Evolutionary conservation across 371 early-diverging fungal genomes (phyloP).

Genomic region (Lichtheimia ramosa): DNA sequence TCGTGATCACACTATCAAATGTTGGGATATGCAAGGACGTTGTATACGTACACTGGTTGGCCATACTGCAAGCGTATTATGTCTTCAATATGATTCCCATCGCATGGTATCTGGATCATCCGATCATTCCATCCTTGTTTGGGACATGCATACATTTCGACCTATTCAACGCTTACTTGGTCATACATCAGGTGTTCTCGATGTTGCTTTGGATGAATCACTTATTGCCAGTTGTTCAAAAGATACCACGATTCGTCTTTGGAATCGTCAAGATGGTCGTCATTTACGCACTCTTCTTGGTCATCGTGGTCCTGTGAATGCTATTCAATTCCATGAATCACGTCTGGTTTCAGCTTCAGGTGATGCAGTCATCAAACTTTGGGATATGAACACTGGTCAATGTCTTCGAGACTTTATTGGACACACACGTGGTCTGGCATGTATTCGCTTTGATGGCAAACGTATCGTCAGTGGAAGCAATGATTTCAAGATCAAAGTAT

Average conservation of each 20-base stretch:
- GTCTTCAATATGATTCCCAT: slow-evolving; percentile 80
- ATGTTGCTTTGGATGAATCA: slow-evolving; percentile 73
- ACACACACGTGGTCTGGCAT: slow-evolving; percentile 86
- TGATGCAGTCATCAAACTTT: slow-evolving; percentile 83
- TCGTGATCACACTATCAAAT: slow-evolving; percentile 82
- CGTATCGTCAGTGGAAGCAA: slow-evolving; percentile 91
- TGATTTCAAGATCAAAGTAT: slow-evolving; percentile 92
- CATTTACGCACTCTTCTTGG: slow-evolving; percentile 70
- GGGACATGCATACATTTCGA: slow-evolving; percentile 67
- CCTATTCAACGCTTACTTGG: slow-evolving; percentile 34
- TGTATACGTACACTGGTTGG: slow-evolving; percentile 76
- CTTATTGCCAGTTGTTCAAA: slow-evolving; percentile 89
- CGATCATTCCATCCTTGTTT: slow-evolving; percentile 86
- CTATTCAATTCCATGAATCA: slow-evolving; percentile 70
- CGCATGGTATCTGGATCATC: slow-evolving; percentile 91
- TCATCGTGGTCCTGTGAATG: slow-evolving; percentile 88
- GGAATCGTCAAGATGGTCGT: slow-evolving; percentile 61
- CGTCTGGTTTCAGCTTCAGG: slow-evolving; percentile 85
- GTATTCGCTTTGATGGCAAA: slow-evolving; percentile 91
- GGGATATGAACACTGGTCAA: slow-evolving; percentile 77
- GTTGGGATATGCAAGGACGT: slow-evolving; percentile 65
- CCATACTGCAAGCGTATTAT: slow-evolving; percentile 89
- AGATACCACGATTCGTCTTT: slow-evolving; percentile 89
- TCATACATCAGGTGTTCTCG: slow-evolving; percentile 79
- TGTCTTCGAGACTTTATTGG: slow-evolving; percentile 69